Conservation (phyloP, 2,329 filamentous ascomycete species). For the Leptosphaerulina australis region DNA sequence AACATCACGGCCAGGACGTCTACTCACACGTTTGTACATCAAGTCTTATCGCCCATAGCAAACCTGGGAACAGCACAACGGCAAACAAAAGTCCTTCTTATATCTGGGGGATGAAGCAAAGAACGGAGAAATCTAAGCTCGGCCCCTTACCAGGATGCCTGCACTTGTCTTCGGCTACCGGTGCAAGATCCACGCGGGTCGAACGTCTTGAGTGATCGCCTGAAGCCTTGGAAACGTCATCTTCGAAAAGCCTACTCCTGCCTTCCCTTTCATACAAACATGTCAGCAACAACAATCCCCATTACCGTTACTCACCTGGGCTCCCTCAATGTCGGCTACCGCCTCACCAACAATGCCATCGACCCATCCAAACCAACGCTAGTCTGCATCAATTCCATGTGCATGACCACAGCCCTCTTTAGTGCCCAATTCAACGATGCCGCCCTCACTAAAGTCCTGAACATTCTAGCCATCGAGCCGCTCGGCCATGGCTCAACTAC, state of each 20-base stretch:
- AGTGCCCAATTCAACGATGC: constrained; percentile 46
- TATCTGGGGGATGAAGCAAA: no score
- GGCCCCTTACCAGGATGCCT: constrained; percentile 2
- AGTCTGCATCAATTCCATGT: constrained; percentile 23
- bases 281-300: constrained; percentile 11
- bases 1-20: no score
- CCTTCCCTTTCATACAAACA: not conserved
- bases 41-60: no score
- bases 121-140: no score
- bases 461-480: constrained; percentile 59
- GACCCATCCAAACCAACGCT: constrained; percentile 14
- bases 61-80: no score
- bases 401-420: constrained; percentile 20
- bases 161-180: constrained; percentile 11
- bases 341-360: constrained; percentile 15
- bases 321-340: constrained; percentile 18
- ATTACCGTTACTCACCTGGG: constrained; percentile 20
- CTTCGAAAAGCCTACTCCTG: not conserved
- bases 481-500: constrained; percentile 58
- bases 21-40: no score
- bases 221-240: not conserved
- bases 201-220: constrained; percentile 9
- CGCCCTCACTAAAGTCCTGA: constrained; percentile 47
- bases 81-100: no score
- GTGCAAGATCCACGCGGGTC: constrained; percentile 11